phyloP scores from a whole-genome alignment of 306 rosid genomes.

The Castanea mollissima region DNA sequence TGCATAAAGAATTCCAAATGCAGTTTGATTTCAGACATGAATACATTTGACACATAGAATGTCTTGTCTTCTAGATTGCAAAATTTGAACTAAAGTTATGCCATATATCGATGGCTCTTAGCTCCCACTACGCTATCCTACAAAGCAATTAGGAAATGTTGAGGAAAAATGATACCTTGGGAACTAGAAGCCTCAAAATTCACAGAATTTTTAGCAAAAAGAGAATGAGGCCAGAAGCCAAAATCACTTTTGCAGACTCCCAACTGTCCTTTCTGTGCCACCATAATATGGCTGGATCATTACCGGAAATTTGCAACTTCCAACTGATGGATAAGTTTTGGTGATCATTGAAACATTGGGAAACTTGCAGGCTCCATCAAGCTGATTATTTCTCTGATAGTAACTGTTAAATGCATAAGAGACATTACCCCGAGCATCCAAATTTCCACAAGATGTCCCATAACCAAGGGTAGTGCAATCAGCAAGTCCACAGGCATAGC shows the following conservation, averaged over 20 bases:
- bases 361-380: constrained; percentile 52
- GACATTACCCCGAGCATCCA: constrained; percentile 48
- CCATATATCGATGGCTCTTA: constrained; percentile 11
- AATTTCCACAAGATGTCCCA: constrained; percentile 52
- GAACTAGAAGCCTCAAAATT: constrained; percentile 17
- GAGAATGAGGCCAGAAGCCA: constrained; percentile 17
- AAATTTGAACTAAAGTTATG: constrained; percentile 1
- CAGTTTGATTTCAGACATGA: constrained; percentile 5
- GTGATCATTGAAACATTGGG: constrained; percentile 47
- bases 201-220: constrained; percentile 24
- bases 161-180: constrained; percentile 3
- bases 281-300: constrained; percentile 46
- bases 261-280: constrained; percentile 26
- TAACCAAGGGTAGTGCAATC: constrained; percentile 80
- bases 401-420: constrained; percentile 79
- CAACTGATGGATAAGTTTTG: constrained; percentile 37
- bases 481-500: constrained; percentile 63
- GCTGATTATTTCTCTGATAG: constrained; percentile 59
- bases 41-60: not conserved
- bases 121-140: constrained; percentile 7
- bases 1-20: not conserved
- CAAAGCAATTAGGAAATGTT: not conserved
- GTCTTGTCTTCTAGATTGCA: not conserved
- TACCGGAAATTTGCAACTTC: constrained; percentile 39
- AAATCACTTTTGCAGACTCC: constrained; percentile 26